Base-by-base conservation (phyloP, 1,284 basidiomycete species). In the Ganoderma multipileum region DNA sequence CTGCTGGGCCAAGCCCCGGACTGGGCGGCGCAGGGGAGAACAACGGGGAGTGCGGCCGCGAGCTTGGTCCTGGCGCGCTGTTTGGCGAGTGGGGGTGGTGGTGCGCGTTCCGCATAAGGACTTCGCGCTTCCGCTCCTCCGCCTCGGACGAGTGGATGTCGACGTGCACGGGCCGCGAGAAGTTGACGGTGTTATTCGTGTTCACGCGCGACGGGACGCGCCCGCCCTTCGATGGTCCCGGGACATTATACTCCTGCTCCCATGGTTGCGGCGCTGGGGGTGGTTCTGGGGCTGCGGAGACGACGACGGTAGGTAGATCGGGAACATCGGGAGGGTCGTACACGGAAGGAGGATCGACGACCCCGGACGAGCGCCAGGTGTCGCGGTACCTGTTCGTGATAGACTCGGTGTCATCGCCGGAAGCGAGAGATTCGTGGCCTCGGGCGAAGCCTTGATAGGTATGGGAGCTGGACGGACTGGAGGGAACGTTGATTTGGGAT, bases 31-130 rank as follows among this genome's bases (percentile, higher is more conserved):
- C 54, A 14, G 70, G 65, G 7, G 70, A 71, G 66, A 57, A 64
- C 68, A 60, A 42, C 52, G 69, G 62, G 9, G 71, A 64, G 18
- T 64, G 61, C 20, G 44, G 41, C 20, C 58, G 33, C 33, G 58
- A 59, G 20, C 38, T 11, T 8, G 58, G 23, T 16, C 38, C 58
- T 28, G 52, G 12, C 2, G 26, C 18, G 28, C 14, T 18, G 11
- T 42, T 28, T 7, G 65, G 60, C 36, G 58, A 63, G 30, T 72
- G 47, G 33, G 69, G 67, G 12, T 69, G 65, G 26, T 67, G 68
- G 63, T 78, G 80, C 33, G 82, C 77, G 75, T 91, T 91, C 52
- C 91, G 83, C 75, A 89, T 85, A 52, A 92, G 79, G 12, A 91
- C 91, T 65, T 81, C 81, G 42, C 84, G 83, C 72, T 91, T 92